phyloP scores from a whole-genome alignment of 352 stramenopile genomes.

The Phytophthora sp. region DNA sequence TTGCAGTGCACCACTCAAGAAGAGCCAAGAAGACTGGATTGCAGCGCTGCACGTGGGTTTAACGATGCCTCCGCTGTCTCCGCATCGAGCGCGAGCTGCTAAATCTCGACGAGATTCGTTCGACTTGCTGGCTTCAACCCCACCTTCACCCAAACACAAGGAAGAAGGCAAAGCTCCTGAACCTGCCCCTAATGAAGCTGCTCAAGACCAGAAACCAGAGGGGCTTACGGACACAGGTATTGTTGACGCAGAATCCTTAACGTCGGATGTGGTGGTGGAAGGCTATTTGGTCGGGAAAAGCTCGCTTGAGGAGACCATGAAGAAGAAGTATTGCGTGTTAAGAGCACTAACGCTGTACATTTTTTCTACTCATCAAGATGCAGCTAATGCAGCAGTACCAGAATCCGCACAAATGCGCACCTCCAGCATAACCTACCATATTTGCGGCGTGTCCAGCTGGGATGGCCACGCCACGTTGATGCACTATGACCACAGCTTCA shows the following conservation, averaged over 20 bases:
- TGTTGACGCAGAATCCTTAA: not conserved
- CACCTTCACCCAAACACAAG: slow-evolving; percentile 23
- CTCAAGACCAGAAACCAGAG: not conserved
- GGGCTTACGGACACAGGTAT: not conserved
- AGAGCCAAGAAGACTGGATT: slow-evolving; percentile 74
- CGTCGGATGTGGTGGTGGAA: slow-evolving; percentile 42
- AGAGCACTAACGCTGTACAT: slow-evolving; percentile 48
- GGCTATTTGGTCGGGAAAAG: slow-evolving; percentile 65
- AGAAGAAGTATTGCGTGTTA: slow-evolving; percentile 69
- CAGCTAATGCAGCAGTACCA: not conserved
- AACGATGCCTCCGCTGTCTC: slow-evolving; percentile 79
- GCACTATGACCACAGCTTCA: slow-evolving; percentile 77
- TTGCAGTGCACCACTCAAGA: slow-evolving; percentile 65
- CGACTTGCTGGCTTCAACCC: slow-evolving; percentile 48
- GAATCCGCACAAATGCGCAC: not conserved
- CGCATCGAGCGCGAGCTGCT: slow-evolving; percentile 67
- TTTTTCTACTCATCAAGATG: slow-evolving; percentile 50
- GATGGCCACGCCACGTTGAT: slow-evolving; percentile 65
- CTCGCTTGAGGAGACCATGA: slow-evolving; percentile 44
- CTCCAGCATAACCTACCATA: slow-evolving; percentile 22
- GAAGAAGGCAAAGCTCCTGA: slow-evolving; percentile 1
- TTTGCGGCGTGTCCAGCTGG: slow-evolving; percentile 62
- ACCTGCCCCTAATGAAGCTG: not conserved
- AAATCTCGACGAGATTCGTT: slow-evolving; percentile 76
- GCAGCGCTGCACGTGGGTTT: slow-evolving; percentile 72